Evolutionary conservation across 2,329 filamentous ascomycete species (phyloP).

Genomic region (Uncinocarpus reesii): DNA sequence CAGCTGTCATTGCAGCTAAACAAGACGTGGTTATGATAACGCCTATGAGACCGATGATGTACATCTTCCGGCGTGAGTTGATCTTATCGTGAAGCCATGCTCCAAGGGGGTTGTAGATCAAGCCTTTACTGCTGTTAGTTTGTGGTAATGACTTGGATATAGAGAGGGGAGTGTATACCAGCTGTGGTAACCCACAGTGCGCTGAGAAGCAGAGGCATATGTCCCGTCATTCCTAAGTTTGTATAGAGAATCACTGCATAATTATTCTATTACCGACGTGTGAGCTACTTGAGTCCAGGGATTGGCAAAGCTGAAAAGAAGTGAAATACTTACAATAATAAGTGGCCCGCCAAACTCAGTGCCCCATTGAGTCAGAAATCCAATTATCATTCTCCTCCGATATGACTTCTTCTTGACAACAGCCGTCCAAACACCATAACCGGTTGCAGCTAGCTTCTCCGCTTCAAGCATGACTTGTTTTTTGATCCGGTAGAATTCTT

Average conservation of each 20-base stretch:
- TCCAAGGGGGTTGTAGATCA: conserved; percentile 32
- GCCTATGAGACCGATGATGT: conserved; percentile 36
- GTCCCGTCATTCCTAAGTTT: conserved; percentile 35
- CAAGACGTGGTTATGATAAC: conserved; percentile 34
- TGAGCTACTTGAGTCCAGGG: too few relatives aligned
- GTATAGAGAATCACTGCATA: conserved; percentile 39
- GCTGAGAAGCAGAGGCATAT: conserved; percentile 37
- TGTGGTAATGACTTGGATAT: not conserved
- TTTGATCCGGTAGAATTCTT: conserved; percentile 41
- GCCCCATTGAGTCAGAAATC: conserved; percentile 45
- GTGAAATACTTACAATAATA: conserved; percentile 38
- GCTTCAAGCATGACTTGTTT: conserved; percentile 39
- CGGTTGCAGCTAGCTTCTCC: conserved; percentile 32
- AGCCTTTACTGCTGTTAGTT: conserved; percentile 23
- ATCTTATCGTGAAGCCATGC: conserved; percentile 31
- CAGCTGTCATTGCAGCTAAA: conserved; percentile 31
- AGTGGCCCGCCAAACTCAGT: conserved; percentile 45
- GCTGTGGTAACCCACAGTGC: conserved; percentile 40
- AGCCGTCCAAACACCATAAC: conserved; percentile 37
- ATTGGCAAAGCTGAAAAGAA: not conserved
- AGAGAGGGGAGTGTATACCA: conserved; percentile 22
- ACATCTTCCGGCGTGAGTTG: conserved; percentile 34
- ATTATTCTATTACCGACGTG: too few relatives aligned
- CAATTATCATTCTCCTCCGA: conserved; percentile 43
- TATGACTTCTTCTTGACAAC: conserved; percentile 41